These are phyloP conservation scores for Sabuloglossum arenarium DNA, from an alignment of 495 filamentous ascomycete genomes.

Conservation along the genomic window DNA sequence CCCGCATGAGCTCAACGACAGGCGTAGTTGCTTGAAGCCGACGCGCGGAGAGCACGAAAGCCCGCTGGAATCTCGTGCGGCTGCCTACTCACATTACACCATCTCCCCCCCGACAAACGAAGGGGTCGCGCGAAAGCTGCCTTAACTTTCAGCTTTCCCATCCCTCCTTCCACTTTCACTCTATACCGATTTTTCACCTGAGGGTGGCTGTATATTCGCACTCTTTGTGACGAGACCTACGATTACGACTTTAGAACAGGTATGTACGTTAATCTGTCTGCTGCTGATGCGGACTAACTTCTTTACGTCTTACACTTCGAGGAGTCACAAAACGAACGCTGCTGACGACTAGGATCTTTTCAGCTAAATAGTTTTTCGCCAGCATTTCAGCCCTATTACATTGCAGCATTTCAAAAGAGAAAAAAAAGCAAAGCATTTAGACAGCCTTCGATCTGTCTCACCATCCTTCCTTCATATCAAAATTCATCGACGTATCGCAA, in stretches of 20 bases:
- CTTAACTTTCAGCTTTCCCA: background rate
- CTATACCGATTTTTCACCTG: background rate
- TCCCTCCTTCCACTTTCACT: background rate
- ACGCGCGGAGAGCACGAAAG: conserved; percentile 1
- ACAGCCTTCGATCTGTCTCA: background rate
- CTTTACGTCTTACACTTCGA: background rate
- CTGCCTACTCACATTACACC: conserved; percentile 3
- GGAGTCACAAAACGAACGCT: background rate
- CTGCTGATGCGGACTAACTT: background rate
- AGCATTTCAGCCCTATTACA: background rate
- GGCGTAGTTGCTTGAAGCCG: conserved; percentile 1
- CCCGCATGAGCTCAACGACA: conserved; percentile 1
- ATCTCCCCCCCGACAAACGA: background rate
- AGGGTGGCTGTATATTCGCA: conserved; percentile 1
- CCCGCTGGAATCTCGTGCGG: background rate
- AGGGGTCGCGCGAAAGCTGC: background rate
- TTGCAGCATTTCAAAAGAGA: background rate
- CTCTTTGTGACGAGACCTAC: background rate
- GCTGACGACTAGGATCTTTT: background rate
- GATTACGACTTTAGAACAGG: background rate
- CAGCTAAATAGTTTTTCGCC: conserved; percentile 2
- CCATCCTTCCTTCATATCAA: background rate
- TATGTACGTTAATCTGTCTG: background rate
- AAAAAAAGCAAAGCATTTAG: background rate
- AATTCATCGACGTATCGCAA: background rate